Evolutionary conservation across 768 basidiomycete genomes (phyloP), one percentile per base, ranked within the genome.

Genomic region (Obba rivulosa): DNA sequence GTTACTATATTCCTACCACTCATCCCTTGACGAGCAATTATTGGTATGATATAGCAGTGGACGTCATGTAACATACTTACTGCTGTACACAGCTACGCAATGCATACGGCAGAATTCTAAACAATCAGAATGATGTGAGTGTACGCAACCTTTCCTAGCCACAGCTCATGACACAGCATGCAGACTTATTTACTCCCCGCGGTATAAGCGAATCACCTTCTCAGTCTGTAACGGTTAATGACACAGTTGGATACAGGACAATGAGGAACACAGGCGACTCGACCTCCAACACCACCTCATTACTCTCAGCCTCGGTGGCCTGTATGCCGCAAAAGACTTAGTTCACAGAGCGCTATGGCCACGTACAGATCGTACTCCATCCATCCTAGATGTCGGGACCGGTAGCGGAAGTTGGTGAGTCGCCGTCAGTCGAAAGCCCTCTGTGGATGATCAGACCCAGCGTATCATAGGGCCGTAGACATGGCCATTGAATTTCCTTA

Each of bases 341-440:
- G 65, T 68, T 34, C 56, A 58, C 34, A 47, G 54, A 45, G 63
- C 64, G 5, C 55, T 68, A 7, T 54, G 58, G 13, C 63, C 62
- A 9, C 57, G 64, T 17, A 49, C 44, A 16, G 56, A 59, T 40
- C 55, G 54, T 31, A 45, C 45, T 2, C 64, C 64, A 16, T 50
- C 55, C 3, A 57, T 65, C 18, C 46, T 66, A 13, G 66, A 67
- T 41, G 58, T 66, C 18, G 65, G 66, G 7, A 62, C 63, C 9
- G 65, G 65, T n/a, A 64, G 65, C 36, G 65, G 66, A 31, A 64
- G 62, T 31, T 67, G 66, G 66, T 64, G 25, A 51, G 55, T 55
- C 21, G n/a, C 11, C 35, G 21, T 8, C 41, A 35, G n/a, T n/a
- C n/a, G n/a, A n/a, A n/a, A n/a, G n/a, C n/a, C n/a, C n/a, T n/a